These are phyloP conservation scores for Linnemannia schmuckeri DNA, from an alignment of 192 early-diverging fungal species.

Conservation along the genomic window DNA sequence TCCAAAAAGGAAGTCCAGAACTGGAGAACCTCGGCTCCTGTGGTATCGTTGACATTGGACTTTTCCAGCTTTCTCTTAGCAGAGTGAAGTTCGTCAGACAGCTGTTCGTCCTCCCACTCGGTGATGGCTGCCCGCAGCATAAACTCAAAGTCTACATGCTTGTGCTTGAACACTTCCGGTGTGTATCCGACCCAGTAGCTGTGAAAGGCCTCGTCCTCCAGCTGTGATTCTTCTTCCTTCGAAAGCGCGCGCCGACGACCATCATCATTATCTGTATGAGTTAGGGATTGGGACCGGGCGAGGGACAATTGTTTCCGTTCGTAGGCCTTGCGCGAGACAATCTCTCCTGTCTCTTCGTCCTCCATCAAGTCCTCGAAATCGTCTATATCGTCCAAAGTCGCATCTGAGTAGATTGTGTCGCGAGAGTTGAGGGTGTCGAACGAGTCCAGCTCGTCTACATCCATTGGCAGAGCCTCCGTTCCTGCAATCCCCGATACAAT, in stretches of 20 bases:
- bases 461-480: constrained; percentile 14
- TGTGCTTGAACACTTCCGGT: constrained; percentile 33
- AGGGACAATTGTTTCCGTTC: not conserved
- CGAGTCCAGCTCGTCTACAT: constrained; percentile 38
- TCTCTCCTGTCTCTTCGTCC: constrained; percentile 44
- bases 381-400: constrained; percentile 14
- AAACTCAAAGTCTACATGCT: constrained; percentile 52
- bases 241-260: constrained; percentile 17
- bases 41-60: constrained; percentile 49
- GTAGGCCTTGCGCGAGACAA: constrained; percentile 12
- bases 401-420: constrained; percentile 23
- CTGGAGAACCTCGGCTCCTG: constrained; percentile 38
- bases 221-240: constrained; percentile 12
- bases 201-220: constrained; percentile 37
- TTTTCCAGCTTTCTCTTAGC: constrained; percentile 61
- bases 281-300: not conserved
- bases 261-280: not conserved
- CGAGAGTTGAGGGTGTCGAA: constrained; percentile 18
- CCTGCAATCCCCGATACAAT: not conserved
- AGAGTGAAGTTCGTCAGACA: constrained; percentile 41
- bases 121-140: constrained; percentile 55
- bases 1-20: constrained; percentile 60
- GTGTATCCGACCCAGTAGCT: constrained; percentile 54
- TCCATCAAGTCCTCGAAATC: constrained; percentile 35
- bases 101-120: constrained; percentile 37